Conservation (phyloP, 2,329 filamentous ascomycete species). For the Curvularia sp. region DNA sequence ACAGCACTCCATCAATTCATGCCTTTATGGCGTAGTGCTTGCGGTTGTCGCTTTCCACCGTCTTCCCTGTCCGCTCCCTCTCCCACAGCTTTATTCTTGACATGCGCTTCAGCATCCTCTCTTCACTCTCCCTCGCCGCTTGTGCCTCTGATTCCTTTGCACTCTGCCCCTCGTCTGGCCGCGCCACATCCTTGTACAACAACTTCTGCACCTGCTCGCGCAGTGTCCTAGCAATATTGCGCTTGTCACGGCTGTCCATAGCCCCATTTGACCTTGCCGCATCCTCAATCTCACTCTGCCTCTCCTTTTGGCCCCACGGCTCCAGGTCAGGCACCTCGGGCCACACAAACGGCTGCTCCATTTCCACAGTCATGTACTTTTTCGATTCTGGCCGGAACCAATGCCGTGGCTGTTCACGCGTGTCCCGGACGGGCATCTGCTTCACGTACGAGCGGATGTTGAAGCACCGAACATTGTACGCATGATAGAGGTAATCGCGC, state of each 20-base stretch:
- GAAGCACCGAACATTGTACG: slow-evolving; percentile 75
- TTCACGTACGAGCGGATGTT: slow-evolving; percentile 81
- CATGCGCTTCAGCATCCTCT: slow-evolving; percentile 47
- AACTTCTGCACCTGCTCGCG: slow-evolving; percentile 39
- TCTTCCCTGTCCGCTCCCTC: slow-evolving; percentile 32
- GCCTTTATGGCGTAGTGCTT: slow-evolving; percentile 32
- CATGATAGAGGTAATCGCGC: slow-evolving; percentile 90
- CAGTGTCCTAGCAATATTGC: slow-evolving; percentile 27
- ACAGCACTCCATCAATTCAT: slow-evolving; percentile 13
- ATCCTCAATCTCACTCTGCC: slow-evolving; percentile 46
- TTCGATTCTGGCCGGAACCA: slow-evolving; percentile 74
- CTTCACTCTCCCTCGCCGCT: slow-evolving; percentile 17
- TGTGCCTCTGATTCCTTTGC: slow-evolving; percentile 11
- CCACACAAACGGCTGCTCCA: slow-evolving; percentile 88
- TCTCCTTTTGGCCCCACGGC: slow-evolving; percentile 54
- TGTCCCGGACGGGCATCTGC: slow-evolving; percentile 68
- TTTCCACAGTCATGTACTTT: slow-evolving; percentile 95
- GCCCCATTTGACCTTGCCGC: slow-evolving; percentile 17
- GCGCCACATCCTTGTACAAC: slow-evolving; percentile 27
- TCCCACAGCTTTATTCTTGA: slow-evolving; percentile 50
- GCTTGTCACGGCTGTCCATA: slow-evolving; percentile 18
- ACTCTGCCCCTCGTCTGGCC: slow-evolving; percentile 14
- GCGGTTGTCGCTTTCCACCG: slow-evolving; percentile 28
- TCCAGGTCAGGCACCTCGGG: slow-evolving; percentile 69
- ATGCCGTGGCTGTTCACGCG: slow-evolving; percentile 58